Percentiles rank a stretch among this genome's conserved stretches.
Evolutionary conservation across 2,329 filamentous ascomycete genomes (phyloP).

Genomic region (Zymoseptoria crescenta): DNA sequence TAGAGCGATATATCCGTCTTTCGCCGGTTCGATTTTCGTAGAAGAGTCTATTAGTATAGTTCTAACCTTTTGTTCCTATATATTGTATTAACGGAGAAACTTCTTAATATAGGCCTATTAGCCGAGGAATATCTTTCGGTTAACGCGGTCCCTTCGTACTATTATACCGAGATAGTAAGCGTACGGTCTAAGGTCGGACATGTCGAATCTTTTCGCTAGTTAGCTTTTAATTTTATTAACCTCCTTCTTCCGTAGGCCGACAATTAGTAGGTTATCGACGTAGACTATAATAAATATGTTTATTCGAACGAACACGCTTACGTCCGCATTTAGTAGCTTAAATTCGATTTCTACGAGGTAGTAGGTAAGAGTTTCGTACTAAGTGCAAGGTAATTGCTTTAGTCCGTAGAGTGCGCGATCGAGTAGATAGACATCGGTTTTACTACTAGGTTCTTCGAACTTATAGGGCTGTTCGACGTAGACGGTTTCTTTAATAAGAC

Average conservation of each 20-base stretch:
- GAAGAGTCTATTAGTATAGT: constrained; percentile 1
- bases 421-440: constrained; percentile 1
- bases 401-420: constrained; percentile 5
- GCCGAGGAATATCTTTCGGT: constrained; percentile 2
- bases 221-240: constrained; percentile 2
- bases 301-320: constrained; percentile 4
- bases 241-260: constrained; percentile 1
- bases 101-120: not conserved
- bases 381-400: constrained; percentile 3
- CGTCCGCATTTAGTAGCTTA: not conserved
- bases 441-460: no score
- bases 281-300: constrained; percentile 5
- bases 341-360: not conserved
- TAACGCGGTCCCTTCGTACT: constrained; percentile 13
- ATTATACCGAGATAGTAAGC: constrained; percentile 19
- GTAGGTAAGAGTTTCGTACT: no score
- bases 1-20: not conserved
- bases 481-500: not conserved
- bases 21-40: not conserved
- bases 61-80: not conserved
- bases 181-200: constrained; percentile 5
- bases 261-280: constrained; percentile 10
- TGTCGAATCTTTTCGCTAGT: constrained; percentile 5
- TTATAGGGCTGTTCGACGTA: not conserved
- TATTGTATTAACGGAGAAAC: not conserved